Evolutionary conservation across 2,329 filamentous ascomycete genomes (phyloP), one percentile per base, ranked within the genome.

Genomic region (Calonectria henricotiae): DNA sequence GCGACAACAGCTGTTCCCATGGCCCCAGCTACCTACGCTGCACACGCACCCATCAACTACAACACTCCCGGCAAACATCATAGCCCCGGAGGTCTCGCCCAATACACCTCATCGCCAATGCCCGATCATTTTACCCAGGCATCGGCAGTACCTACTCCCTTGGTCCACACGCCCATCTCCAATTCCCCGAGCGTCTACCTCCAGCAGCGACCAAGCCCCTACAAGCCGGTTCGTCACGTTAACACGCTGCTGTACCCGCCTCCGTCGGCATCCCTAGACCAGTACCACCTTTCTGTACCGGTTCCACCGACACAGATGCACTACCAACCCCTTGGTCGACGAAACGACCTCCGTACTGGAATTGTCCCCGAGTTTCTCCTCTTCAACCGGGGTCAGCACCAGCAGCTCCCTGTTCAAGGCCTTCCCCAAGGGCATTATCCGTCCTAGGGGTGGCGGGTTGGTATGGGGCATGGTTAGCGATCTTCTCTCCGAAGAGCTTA

Each of bases 241-340:
- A 95, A 96, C 75, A 97, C 94, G 0, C 89, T 98, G n/a, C 87
- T 98, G 35, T 94, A 96, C 69, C 95, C 95, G 37, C 94, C 95
- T 7, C 93, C 95, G 0, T 93, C 94, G 27, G 88, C 91, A 9
- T 94, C 94, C 8, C 88, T 97, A 72, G 92, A 96, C 73, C 89
- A 93, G 75, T 92, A 94, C 79, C 87, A 92, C 74, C 85, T 93
- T 6, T 77, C 82, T 11, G 78, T 89, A 80, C 83, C 85, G 86
- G 77, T 89, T 80, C 83, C 85, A 86, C 90, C 93, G 63, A 88
- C 90, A 70, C 89, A 95, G 83, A 95, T 97, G 92, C 92, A 96
- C 80, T 94, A 96, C 79, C 92, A 95, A 74, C 92, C 93, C 9
- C 83, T 96, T 5, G 92, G 93, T 9, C 91, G 93, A 78, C 86